Conservation (phyloP, 345 rosid species). For the Dimocarpus longan region DNA sequence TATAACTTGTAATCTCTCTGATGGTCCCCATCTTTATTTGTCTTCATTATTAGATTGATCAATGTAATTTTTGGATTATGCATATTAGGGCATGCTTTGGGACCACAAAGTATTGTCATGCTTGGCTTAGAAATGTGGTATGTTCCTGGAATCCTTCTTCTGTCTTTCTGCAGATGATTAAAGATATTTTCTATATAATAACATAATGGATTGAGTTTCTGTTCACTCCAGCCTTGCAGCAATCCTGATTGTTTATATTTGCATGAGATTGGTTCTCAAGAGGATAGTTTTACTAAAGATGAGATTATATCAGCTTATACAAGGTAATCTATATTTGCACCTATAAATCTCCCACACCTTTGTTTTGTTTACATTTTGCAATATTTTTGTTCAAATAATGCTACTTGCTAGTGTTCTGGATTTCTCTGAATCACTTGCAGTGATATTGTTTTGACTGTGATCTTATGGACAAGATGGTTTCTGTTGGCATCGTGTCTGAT, state of each 20-base stretch:
- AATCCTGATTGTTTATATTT: conserved; percentile 94
- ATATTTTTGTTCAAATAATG: neutral
- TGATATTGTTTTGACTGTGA: neutral
- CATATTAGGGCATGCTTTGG: conserved; percentile 90
- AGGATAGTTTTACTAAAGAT: conserved; percentile 95
- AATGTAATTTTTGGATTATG: conserved; percentile 3
- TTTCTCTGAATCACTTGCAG: neutral
- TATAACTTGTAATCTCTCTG: neutral
- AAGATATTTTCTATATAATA: neutral
- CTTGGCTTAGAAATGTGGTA: conserved; percentile 96
- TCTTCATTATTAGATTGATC: neutral
- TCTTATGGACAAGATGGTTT: neutral
- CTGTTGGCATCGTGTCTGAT: neutral
- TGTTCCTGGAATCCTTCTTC: conserved; percentile 20
- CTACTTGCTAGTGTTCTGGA: neutral
- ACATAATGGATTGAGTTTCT: conserved; percentile 14
- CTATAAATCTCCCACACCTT: neutral
- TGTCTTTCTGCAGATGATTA: neutral
- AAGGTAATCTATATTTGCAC: conserved; percentile 46
- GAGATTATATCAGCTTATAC: conserved; percentile 83
- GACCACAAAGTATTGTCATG: conserved; percentile 95
- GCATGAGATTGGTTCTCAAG: conserved; percentile 91
- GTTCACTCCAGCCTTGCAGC: conserved; percentile 70
- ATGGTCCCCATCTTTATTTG: neutral
- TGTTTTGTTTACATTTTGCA: neutral